Conservation (phyloP, 208 protist genomes). For the Novymonas esmeraldas region DNA sequence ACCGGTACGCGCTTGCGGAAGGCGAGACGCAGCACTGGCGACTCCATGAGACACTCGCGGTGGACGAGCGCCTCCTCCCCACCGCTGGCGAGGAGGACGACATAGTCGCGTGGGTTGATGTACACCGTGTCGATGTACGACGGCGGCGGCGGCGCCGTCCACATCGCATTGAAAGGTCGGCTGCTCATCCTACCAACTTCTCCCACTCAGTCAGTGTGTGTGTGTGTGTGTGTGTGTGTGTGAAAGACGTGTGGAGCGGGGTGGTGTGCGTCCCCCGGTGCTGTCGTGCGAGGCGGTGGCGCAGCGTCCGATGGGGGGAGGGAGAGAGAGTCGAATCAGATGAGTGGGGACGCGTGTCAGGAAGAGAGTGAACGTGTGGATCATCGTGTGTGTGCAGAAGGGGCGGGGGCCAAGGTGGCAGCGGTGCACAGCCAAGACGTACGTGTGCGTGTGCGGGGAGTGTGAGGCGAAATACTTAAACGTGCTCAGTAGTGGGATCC, state of each 20-base stretch:
- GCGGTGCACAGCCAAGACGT: too few relatives aligned
- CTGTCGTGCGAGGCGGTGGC: too few relatives aligned
- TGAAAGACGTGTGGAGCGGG: background rate
- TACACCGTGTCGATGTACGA: conserved; percentile 74
- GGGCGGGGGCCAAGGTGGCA: too few relatives aligned
- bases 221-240: background rate
- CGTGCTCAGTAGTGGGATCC: too few relatives aligned
- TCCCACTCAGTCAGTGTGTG: too few relatives aligned
- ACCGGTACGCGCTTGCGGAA: conserved; percentile 50
- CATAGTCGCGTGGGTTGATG: conserved; percentile 64
- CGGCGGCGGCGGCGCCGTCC: conserved; percentile 81
- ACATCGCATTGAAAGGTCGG: conserved; percentile 84
- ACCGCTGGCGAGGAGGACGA: conserved; percentile 58
- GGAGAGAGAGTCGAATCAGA: too few relatives aligned
- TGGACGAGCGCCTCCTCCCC: conserved; percentile 65
- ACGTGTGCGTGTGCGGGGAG: too few relatives aligned
- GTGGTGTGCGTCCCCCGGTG: background rate
- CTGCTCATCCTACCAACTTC: conserved; percentile 45
- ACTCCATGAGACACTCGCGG: conserved; percentile 58
- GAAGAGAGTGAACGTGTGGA: too few relatives aligned
- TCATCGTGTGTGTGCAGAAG: too few relatives aligned
- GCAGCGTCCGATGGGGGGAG: too few relatives aligned
- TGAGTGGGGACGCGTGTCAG: too few relatives aligned
- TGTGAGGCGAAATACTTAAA: too few relatives aligned
- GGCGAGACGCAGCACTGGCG: conserved; percentile 60